Evolutionary conservation across 768 basidiomycete genomes (phyloP), one percentile per base, ranked within the genome.

Genomic region (Russula ochroleuca): DNA sequence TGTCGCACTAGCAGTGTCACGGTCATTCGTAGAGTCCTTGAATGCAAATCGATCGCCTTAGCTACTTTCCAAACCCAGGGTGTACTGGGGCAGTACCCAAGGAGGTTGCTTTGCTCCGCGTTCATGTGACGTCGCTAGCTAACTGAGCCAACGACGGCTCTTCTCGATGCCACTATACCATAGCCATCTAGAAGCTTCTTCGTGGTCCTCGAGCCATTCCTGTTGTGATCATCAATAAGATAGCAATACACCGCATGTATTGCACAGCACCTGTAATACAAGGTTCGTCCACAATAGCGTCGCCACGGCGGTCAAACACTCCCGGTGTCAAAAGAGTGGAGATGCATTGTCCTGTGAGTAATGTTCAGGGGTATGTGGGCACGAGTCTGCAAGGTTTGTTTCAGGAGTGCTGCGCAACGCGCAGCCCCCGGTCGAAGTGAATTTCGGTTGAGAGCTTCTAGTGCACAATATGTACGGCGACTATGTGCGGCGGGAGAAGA

Each of bases 151-250:
- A 21, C 14, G 31, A 21, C 38, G 52, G 37, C 45, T 52, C 58
- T 31, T 54, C 47, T 37, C 51, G 14, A 38, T 8, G 52, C 58
- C 25, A 10, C 35, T 59, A 38, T 41, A 49, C 63, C 63, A 47
- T 59, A n/a, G 19, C 28, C 40, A 35, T 17, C 15, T 10, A 19
- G 48, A 10, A 35, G 19, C n/a, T n/a, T 37, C 35, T 28, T 13
- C 5, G 8, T 41, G 49, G 23, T 33, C 25, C 40, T 38, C 6
- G 25, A 50, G 48, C 38, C 10, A 5, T 11, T 19, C 48, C 41
- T 15, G 10, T 1, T 50, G 19, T 33, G 28, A 31, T 19, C 10
- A 15, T 19, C 19, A 23, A 23, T 47, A 6, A 28, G 1, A 28
- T 1, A n/a, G 7, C 35, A 11, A 21, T 21, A 14, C 11, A 53